A percentile compares a stretch with the other conserved stretches of the same genome.
These are phyloP conservation scores for Cicer yamashitae DNA, from an alignment of 306 rosid species.

Conservation along the genomic window DNA sequence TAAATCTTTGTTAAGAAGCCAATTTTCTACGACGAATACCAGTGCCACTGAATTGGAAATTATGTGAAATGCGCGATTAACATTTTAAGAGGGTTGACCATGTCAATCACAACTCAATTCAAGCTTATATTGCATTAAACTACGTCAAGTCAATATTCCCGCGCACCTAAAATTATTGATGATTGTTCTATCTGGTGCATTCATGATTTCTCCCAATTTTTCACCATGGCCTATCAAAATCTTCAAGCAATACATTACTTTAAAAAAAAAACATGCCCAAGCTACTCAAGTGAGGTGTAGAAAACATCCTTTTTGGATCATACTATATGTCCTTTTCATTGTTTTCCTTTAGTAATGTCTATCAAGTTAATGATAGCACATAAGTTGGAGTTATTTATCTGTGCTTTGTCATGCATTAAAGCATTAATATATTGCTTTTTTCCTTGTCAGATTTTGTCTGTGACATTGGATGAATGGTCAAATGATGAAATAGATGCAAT, in stretches of 20 bases:
- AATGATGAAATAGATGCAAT: conserved; percentile 82
- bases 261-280: background rate
- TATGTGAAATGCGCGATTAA: too few species aligned
- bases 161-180: background rate
- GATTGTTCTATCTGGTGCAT: background rate
- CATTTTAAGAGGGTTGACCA: too few species aligned
- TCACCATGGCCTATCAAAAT: conserved; percentile 3
- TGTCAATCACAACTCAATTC: too few species aligned
- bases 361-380: conserved; percentile 15
- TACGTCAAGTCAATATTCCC: background rate
- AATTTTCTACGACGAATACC: too few species aligned
- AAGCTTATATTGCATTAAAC: too few species aligned
- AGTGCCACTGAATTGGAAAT: too few species aligned
- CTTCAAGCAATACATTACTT: background rate
- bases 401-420: conserved; percentile 2
- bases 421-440: background rate
- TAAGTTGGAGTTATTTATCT: conserved; percentile 17
- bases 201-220: background rate
- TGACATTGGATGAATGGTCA: conserved; percentile 94
- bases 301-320: conserved; percentile 6
- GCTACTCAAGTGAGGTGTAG: background rate
- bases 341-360: conserved; percentile 11
- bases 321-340: background rate
- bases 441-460: conserved; percentile 75
- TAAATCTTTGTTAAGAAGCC: too few species aligned